Conservation (phyloP, 305 asterid species). For the Rubia balearica region DNA sequence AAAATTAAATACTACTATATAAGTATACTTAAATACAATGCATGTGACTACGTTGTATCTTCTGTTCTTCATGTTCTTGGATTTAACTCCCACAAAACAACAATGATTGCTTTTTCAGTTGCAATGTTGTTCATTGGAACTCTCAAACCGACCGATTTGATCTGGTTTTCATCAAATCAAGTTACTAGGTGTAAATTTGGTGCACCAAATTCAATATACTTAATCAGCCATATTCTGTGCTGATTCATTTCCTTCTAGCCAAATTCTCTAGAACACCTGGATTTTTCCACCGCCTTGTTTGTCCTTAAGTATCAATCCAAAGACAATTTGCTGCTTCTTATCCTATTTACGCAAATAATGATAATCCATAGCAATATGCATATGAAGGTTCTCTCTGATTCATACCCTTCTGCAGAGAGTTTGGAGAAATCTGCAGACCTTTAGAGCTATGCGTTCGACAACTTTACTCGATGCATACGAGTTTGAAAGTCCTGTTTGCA, state of each 20-base stretch:
- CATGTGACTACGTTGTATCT: background rate
- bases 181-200: background rate
- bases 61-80: conserved; percentile 3
- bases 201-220: background rate
- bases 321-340: background rate
- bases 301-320: background rate
- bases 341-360: background rate
- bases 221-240: background rate
- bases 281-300: background rate
- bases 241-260: background rate
- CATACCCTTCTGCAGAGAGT: background rate
- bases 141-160: background rate
- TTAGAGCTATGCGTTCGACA: background rate
- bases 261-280: background rate
- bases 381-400: background rate
- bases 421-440: background rate
- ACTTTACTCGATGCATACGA: too few relatives aligned
- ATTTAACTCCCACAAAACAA: conserved; percentile 6
- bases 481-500: background rate
- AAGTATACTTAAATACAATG: background rate
- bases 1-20: background rate
- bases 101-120: conserved; percentile 7
- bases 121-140: background rate
- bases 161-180: background rate
- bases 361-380: background rate